These are phyloP conservation scores for Metschnikowia continentalis DNA, from an alignment of 805 yeast genomes.

Conservation along the genomic window DNA sequence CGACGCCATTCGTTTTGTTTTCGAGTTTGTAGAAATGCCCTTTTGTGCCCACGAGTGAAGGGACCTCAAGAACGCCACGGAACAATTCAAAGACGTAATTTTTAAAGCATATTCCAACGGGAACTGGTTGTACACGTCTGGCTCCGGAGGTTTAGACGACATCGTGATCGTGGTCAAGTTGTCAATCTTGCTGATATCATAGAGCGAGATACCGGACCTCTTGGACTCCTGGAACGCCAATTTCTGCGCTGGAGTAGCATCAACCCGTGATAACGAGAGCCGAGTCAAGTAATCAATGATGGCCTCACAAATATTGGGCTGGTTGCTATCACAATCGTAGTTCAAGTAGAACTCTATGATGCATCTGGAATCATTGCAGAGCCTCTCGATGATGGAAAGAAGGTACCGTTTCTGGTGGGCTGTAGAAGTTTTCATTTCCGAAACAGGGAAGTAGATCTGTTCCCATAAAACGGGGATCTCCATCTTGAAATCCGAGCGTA, in stretches of 20 bases:
- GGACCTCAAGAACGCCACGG: constrained; percentile 78
- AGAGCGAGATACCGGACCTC: constrained; percentile 61
- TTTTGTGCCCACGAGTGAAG: constrained; percentile 84
- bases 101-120: constrained; percentile 84
- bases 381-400: constrained; percentile 70
- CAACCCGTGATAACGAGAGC: constrained; percentile 66
- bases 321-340: constrained; percentile 84
- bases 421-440: constrained; percentile 88
- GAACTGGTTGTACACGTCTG: constrained; percentile 48
- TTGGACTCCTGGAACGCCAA: constrained; percentile 39
- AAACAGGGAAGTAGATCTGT: constrained; percentile 90
- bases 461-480: constrained; percentile 92
- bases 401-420: constrained; percentile 89
- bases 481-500: constrained; percentile 83
- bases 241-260: constrained; percentile 66
- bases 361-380: constrained; percentile 85
- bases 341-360: constrained; percentile 89
- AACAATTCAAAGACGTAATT: constrained; percentile 71
- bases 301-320: constrained; percentile 82
- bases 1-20: constrained; percentile 9
- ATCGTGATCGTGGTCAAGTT: constrained; percentile 68
- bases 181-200: constrained; percentile 70
- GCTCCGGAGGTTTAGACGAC: constrained; percentile 51
- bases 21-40: constrained; percentile 23
- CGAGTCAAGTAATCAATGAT: constrained; percentile 74